A percentile compares a stretch with the other conserved stretches of the same genome.
Conservation (phyloP, 495 filamentous ascomycete genomes). For the Penicillium ochrochloron region DNA sequence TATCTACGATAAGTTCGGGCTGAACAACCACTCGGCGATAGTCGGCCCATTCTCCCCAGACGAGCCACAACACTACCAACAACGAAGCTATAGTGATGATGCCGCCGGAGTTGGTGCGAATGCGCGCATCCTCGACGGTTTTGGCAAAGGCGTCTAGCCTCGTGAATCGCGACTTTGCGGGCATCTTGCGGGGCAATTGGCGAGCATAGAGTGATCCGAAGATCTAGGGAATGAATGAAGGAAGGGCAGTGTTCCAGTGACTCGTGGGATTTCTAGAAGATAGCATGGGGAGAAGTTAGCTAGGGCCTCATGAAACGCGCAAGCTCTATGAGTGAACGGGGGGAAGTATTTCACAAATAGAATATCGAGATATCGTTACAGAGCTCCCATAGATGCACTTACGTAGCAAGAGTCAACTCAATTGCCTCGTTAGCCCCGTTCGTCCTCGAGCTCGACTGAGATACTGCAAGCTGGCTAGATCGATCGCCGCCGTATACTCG, state of each 20-base stretch:
- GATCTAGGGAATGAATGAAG: constrained; percentile 3
- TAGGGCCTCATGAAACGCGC: constrained; percentile 21
- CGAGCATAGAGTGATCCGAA: constrained; percentile 33
- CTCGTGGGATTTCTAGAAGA: constrained; percentile 10
- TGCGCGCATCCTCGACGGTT: constrained; percentile 95
- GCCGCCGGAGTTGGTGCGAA: constrained; percentile 96
- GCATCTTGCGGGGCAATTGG: constrained; percentile 45
- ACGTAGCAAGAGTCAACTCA: constrained; percentile 20
- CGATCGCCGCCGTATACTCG: constrained; percentile 18
- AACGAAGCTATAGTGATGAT: constrained; percentile 91
- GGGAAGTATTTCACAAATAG: background rate
- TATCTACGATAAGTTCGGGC: constrained; percentile 94
- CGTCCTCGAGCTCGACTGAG: constrained; percentile 16
- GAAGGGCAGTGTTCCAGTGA: constrained; percentile 10
- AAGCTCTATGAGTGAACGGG: constrained; percentile 12
- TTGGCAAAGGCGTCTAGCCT: constrained; percentile 98
- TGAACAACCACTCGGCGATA: constrained; percentile 85
- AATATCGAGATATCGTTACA: background rate
- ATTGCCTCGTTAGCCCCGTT: constrained; percentile 11
- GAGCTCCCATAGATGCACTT: constrained; percentile 11
- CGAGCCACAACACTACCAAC: constrained; percentile 82
- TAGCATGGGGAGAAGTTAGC: constrained; percentile 18
- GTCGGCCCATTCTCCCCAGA: constrained; percentile 95
- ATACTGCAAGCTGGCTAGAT: constrained; percentile 36
- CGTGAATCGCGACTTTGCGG: constrained; percentile 80